Base-by-base conservation (phyloP, 2,329 filamentous ascomycete species). In the Coniochaeta sp. region DNA sequence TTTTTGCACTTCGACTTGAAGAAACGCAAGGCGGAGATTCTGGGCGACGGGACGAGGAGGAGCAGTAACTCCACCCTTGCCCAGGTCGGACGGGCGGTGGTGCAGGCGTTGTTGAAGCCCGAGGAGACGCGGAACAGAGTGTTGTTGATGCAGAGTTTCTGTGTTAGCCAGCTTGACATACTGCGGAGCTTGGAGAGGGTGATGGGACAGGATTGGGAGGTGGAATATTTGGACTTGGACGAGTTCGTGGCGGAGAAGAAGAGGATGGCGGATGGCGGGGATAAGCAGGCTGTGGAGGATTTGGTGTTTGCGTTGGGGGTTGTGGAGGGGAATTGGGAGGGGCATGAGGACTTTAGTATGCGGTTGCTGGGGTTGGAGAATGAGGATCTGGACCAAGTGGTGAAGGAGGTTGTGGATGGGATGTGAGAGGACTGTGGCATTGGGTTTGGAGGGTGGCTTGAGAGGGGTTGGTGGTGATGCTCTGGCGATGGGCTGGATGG, bases 241-340 rank as follows among this genome's bases (percentile, higher is more conserved):
- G 58, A 60, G 0, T 77, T 70, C 40, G 64, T 78, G 10, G 57
- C 61, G 24, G 60, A 67, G 38, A 60, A 71, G 48, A 71, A 69
- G 59, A 56, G 54, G 6, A 62, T 62, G 51, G 67, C 66, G n/a
- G 66, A 73, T 13, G 62, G 58, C 0, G 74, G 67, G 0, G 63
- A 74, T 28, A 56, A 53, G 14, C 62, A 62, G 1, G 69, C 71
- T 0, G 60, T 73, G 28, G 72, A 77, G 59, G 70, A 76, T 42
- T 65, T 78, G 54, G 75, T 78, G 2, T 78, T 75, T 55, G 75
- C 73, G 30, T 60, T 78, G 1, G 74, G 75, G 1, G 67, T 71
- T 0, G 54, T 77, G 1, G 70, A 77, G 42, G 74, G 74, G 0
- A 71, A 78, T 52, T 78, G 75, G 75, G 74, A 72, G 14, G 59